A percentile compares a stretch with the other conserved stretches of the same genome.
phyloP scores from a whole-genome alignment of 352 stramenopile genomes.

The Globisporangium middletonii region DNA sequence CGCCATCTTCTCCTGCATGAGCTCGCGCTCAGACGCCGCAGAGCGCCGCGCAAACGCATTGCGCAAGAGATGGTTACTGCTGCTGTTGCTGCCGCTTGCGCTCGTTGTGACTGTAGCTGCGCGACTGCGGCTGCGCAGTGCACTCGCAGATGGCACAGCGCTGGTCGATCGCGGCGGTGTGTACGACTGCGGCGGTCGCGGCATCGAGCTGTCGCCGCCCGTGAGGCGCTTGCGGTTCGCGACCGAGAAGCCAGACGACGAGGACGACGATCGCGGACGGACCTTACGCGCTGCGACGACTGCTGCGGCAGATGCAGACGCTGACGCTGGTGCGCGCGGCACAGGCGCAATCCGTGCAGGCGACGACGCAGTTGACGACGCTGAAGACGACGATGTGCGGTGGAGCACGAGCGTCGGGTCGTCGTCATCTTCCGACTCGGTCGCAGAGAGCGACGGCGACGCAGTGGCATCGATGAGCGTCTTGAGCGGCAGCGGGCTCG shows the following conservation, averaged over 20 bases:
- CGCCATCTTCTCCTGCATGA: slow-evolving; percentile 48
- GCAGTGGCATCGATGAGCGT: slow-evolving; percentile 10
- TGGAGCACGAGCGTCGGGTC: slow-evolving; percentile 1
- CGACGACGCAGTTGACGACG: slow-evolving; percentile 13
- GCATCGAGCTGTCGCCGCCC: not conserved
- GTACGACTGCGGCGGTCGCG: not conserved
- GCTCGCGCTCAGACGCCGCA: slow-evolving; percentile 30
- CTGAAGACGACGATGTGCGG: slow-evolving; percentile 1
- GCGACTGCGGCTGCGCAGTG: not conserved
- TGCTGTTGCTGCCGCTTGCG: slow-evolving; percentile 5
- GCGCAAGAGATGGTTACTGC: slow-evolving; percentile 14
- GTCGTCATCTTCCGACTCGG: slow-evolving; percentile 51
- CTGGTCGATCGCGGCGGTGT: not conserved
- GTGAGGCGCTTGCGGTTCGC: slow-evolving; percentile 10
- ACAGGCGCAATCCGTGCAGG: not conserved
- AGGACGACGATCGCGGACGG: slow-evolving; percentile 15
- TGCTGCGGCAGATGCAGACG: not conserved
- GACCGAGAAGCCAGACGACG: slow-evolving; percentile 12
- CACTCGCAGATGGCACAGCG: not conserved
- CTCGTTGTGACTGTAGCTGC: slow-evolving; percentile 11
- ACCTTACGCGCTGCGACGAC: slow-evolving; percentile 4
- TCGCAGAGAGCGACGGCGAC: slow-evolving; percentile 32
- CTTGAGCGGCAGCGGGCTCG: slow-evolving; percentile 6
- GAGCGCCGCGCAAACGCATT: slow-evolving; percentile 19
- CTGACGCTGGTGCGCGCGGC: too few species aligned